Evolutionary conservation across 2,329 filamentous ascomycete genomes (phyloP), one percentile per base, ranked within the genome.

Genomic region (Daldinia eschscholtzii): DNA sequence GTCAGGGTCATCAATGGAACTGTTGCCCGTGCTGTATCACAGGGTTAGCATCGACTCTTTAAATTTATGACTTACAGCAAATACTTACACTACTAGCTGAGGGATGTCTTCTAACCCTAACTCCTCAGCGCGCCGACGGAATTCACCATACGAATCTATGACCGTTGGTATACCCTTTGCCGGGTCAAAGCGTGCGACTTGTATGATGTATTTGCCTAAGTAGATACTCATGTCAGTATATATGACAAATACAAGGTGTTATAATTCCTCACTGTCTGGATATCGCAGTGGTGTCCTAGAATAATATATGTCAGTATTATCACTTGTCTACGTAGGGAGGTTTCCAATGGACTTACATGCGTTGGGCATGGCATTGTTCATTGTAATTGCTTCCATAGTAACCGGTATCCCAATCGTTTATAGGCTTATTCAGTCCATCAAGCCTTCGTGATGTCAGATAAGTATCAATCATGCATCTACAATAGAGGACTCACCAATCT

Each of bases 131-230:
- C 85, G 83, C 61, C 87, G 85, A 50, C 90, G 87, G 77, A 95
- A 91, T 74, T 91, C 88, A 44, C 89, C 91, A 70, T 94, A 96
- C 0, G 91, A 87, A 69, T 92, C 88, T 64, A 96, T 86, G 6
- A 94, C 91, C 58, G 92, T 91, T 0, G 91, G 88, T 46, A 95
- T 93, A 7, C 93, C 93, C 81, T 95, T 96, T 53, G 92, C 89
- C 0, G 93, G 93, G 72, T 96, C 93, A 77, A 96, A 96, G 20
- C 93, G 90, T 1, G 93, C 92, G 28, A 95, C 88, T 77, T 96
- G 93, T 5, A 91, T 86, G 73, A 96, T 93, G 79, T 94, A 96
- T 76, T 90, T 87, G 72, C 90, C 86, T 83, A 23, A 23, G 20
- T 23, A 64, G 64, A 53, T 65, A 65, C 10, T 39, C 28, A 55